Evolutionary conservation across 352 stramenopile genomes (phyloP), one percentile per base, ranked within the genome.

Genomic region (Peronospora tabacina): DNA sequence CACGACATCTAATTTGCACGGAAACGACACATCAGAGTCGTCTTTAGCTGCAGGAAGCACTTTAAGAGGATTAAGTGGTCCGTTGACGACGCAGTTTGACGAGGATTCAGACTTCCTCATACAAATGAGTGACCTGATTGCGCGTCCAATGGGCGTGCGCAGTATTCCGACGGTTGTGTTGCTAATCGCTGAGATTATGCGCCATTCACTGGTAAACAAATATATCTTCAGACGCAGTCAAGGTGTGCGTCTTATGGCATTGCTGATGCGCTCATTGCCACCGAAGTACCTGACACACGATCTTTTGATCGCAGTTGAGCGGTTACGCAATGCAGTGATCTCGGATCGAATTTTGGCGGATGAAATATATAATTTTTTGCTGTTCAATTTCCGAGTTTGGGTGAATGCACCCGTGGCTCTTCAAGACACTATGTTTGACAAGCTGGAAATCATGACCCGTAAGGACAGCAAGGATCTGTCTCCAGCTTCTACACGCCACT

Each of bases 351-450:
- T 72, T 49, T 47, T 93, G 20, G 64, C 75, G 0, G 80, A 90
- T 38, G 82, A 93, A 42, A 87, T 90, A 30, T 83, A 82, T 58
- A 89, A 87, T 49, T 82, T 85, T 38, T 44, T 93, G 47, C 58
- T 93, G 8, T 93, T 88, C 63, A 90, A 93, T 50, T 90, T 93
- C 40, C 77, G 79, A 5, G 66, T 93, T 24, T 93, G 82, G 82
- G 72, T 90, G 17, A 89, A 88, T 16, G 82, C 79, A 1, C 61
- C 82, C 0, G 69, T 84, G 7, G 73, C 80, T 30, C 48, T 90
- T 11, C 82, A 93, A 54, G 52, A 71, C 32, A 82, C 46, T 1
- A 63, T 92, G 19, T 92, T 92, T 41, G 72, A 88, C 49, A 92
- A 92, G 50, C 52, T 92, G 15, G 78, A 92, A 50, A 74, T 85